These are phyloP conservation scores for Penicillium sp. DNA, from an alignment of 2,329 filamentous ascomycete genomes.

Conservation along the genomic window DNA sequence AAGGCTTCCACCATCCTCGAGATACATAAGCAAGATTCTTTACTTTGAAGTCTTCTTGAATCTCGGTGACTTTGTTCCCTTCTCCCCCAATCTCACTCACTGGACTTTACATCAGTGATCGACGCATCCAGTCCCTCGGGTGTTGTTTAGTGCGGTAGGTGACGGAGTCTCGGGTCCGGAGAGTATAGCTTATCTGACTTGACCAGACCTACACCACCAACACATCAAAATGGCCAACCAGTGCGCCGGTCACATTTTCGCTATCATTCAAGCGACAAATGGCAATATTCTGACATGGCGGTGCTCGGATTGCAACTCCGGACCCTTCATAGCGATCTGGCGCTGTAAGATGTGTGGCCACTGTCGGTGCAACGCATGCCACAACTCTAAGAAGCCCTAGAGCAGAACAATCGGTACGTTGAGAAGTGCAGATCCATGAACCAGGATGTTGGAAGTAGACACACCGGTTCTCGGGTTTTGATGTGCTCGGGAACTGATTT, in stretches of 20 bases:
- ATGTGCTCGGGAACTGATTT: neutral
- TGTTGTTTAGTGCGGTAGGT: slow-evolving; percentile 19
- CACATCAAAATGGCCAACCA: slow-evolving; percentile 37
- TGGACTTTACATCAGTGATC: slow-evolving; percentile 21
- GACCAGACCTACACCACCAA: neutral
- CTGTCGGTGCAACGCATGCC: slow-evolving; percentile 43
- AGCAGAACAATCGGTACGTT: neutral
- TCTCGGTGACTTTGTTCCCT: neutral
- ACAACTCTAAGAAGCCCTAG: slow-evolving; percentile 35
- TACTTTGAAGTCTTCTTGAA: no score
- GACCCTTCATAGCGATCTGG: slow-evolving; percentile 45
- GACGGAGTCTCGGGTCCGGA: slow-evolving; percentile 10
- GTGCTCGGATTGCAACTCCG: slow-evolving; percentile 45
- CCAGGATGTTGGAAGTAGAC: neutral
- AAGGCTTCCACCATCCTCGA: neutral
- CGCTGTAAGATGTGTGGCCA: slow-evolving; percentile 45
- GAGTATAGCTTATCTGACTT: neutral
- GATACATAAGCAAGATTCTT: neutral
- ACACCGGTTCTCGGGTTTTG: neutral
- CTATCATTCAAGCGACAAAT: slow-evolving; percentile 42
- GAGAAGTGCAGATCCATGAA: neutral
- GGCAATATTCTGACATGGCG: slow-evolving; percentile 46
- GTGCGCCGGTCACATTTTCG: slow-evolving; percentile 40
- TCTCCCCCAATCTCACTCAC: neutral
- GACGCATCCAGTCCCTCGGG: slow-evolving; percentile 20